Evolutionary conservation across 805 yeast genomes (phyloP).

Genomic region (Saturnispora gosingensis): DNA sequence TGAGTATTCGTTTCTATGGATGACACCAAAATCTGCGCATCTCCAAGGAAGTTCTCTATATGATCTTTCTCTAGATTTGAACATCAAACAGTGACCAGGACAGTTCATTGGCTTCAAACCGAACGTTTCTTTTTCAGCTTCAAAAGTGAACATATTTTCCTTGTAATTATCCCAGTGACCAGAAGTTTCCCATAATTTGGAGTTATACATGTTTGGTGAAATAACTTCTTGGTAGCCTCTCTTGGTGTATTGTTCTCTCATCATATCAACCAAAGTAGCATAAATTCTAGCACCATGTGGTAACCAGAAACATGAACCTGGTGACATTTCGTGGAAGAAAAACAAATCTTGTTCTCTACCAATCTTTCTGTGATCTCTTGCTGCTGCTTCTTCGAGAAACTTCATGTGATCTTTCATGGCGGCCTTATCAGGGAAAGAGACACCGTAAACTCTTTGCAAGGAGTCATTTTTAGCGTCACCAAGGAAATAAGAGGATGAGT

Average conservation of each 20-base stretch:
- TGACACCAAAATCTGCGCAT: slow-evolving; percentile 95
- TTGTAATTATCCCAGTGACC: slow-evolving; percentile 98
- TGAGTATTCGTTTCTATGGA: slow-evolving; percentile 92
- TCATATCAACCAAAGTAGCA: slow-evolving; percentile 70
- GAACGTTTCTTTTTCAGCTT: slow-evolving; percentile 89
- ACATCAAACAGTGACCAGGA: slow-evolving; percentile 77
- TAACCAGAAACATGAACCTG: slow-evolving; percentile 97
- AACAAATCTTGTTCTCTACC: slow-evolving; percentile 96
- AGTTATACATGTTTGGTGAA: slow-evolving; percentile 97
- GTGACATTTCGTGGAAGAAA: slow-evolving; percentile 92
- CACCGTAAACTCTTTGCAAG: slow-evolving; percentile 94
- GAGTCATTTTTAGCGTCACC: slow-evolving; percentile 93
- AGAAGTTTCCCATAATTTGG: slow-evolving; percentile 96
- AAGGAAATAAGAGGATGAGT: slow-evolving; percentile 90
- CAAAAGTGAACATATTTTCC: slow-evolving; percentile 95
- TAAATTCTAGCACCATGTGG: slow-evolving; percentile 99
- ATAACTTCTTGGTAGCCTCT: slow-evolving; percentile 98
- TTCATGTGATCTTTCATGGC: slow-evolving; percentile 90
- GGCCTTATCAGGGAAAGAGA: slow-evolving; percentile 97
- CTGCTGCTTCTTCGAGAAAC: slow-evolving; percentile 91
- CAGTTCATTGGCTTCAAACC: slow-evolving; percentile 87
- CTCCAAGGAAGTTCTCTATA: slow-evolving; percentile 98
- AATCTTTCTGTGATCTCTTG: slow-evolving; percentile 91
- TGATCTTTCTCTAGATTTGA: slow-evolving; percentile 86
- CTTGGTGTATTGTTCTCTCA: slow-evolving; percentile 77